Conservation (phyloP, 371 early-diverging fungal genomes). For the Apophysomyces sp. region DNA sequence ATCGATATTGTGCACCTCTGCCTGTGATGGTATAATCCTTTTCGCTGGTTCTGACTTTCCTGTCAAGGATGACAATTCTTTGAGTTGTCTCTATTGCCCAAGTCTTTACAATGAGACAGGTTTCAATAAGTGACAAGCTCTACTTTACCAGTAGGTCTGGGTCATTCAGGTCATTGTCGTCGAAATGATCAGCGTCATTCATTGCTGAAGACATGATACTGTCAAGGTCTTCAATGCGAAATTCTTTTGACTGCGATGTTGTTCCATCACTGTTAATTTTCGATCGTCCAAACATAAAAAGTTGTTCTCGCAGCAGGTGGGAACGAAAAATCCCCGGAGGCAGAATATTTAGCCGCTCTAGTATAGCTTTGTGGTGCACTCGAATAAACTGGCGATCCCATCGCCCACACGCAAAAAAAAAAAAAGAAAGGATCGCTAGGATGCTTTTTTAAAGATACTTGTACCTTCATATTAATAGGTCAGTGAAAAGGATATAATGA, state of each 20-base stretch:
- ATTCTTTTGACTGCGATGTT: conserved; percentile 5
- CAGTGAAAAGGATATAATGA: too few species aligned
- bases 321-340: too few species aligned
- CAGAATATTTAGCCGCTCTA: too few species aligned
- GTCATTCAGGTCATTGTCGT: conserved; percentile 39
- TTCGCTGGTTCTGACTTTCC: neutral
- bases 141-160: conserved; percentile 47
- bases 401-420: too few species aligned
- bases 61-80: conserved; percentile 26
- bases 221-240: conserved; percentile 27
- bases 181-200: conserved; percentile 20
- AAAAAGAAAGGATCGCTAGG: too few species aligned
- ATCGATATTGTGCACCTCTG: conserved; percentile 21
- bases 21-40: neutral
- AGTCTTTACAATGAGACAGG: neutral
- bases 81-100: conserved; percentile 35
- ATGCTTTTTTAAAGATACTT: too few species aligned
- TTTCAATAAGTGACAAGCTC: neutral
- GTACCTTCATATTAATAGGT: too few species aligned
- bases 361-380: too few species aligned
- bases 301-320: neutral
- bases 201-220: conserved; percentile 7
- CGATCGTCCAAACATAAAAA: conserved; percentile 10
- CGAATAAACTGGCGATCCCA: too few species aligned
- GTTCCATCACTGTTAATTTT: neutral